Percentiles rank a stretch among this genome's conserved stretches.
These are phyloP conservation scores for Phytophthora idaei DNA, from an alignment of 352 stramenopile genomes.

Conservation along the genomic window DNA sequence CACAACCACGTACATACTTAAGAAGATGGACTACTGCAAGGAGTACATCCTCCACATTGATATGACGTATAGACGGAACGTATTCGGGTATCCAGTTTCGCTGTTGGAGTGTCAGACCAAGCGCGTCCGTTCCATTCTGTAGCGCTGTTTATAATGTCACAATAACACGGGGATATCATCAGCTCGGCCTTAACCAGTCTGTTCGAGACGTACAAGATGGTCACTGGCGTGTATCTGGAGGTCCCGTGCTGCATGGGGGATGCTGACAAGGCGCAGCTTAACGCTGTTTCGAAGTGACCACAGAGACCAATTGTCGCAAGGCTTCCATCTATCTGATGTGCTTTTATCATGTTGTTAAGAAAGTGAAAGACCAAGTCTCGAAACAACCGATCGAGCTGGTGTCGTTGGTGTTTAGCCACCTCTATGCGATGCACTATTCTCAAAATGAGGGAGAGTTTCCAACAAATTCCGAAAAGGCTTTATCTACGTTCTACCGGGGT, in stretches of 20 bases:
- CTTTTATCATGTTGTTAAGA: slow-evolving; percentile 4
- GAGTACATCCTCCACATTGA: slow-evolving; percentile 13
- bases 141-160: background rate
- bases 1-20: slow-evolving; percentile 11
- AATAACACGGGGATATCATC: background rate
- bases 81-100: background rate
- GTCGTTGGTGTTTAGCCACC: background rate
- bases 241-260: background rate
- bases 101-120: background rate
- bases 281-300: background rate
- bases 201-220: background rate
- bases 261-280: background rate
- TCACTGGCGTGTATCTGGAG: background rate
- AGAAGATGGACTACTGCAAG: background rate
- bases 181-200: background rate
- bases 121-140: background rate
- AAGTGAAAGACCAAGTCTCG: background rate
- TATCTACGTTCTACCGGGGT: background rate
- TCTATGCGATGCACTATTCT: slow-evolving; percentile 20
- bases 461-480: background rate
- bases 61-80: background rate
- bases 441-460: background rate
- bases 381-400: background rate
- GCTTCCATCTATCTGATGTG: background rate
- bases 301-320: background rate